phyloP scores from a whole-genome alignment of 73 alveolate genomes.

The Stentor coeruleus region DNA sequence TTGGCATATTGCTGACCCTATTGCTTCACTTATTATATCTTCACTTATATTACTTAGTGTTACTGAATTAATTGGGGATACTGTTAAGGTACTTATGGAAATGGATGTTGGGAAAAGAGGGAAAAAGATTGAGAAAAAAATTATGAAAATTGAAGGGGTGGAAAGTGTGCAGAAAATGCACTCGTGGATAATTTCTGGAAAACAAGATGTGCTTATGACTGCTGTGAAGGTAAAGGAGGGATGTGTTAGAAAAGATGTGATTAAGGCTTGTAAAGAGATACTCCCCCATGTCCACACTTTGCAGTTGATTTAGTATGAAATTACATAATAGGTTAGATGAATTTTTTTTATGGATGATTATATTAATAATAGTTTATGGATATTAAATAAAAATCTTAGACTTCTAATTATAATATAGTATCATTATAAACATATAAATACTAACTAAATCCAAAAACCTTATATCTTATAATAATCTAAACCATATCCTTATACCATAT shows the following conservation, averaged over 20 bases:
- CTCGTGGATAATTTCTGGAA: conserved; percentile 39
- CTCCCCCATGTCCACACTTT: no score
- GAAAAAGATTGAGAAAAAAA: conserved; percentile 49
- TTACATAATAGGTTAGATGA: no score
- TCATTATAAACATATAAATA: no score
- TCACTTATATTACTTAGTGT: conserved; percentile 84
- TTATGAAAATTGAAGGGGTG: conserved; percentile 58
- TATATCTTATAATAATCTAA: no score
- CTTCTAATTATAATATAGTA: no score
- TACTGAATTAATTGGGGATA: conserved; percentile 69
- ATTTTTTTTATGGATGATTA: no score
- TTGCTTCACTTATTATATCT: conserved; percentile 91
- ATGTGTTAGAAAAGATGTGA: conserved; percentile 22
- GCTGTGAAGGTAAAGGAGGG: conserved; percentile 22
- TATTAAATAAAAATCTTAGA: no score
- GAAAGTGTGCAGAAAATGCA: conserved; percentile 24
- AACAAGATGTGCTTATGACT: conserved; percentile 26
- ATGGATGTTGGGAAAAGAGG: conserved; percentile 41
- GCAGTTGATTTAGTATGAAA: no score
- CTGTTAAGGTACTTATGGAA: conserved; percentile 64
- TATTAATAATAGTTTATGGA: no score
- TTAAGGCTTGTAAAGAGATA: neutral
- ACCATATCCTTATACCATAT: no score
- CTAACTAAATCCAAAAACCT: no score
- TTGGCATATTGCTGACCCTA: conserved; percentile 94